Percentiles rank a stretch among this genome's conserved stretches.
Conservation (phyloP, 1,284 basidiomycete species). For the Cystobasidium slooffiae region DNA sequence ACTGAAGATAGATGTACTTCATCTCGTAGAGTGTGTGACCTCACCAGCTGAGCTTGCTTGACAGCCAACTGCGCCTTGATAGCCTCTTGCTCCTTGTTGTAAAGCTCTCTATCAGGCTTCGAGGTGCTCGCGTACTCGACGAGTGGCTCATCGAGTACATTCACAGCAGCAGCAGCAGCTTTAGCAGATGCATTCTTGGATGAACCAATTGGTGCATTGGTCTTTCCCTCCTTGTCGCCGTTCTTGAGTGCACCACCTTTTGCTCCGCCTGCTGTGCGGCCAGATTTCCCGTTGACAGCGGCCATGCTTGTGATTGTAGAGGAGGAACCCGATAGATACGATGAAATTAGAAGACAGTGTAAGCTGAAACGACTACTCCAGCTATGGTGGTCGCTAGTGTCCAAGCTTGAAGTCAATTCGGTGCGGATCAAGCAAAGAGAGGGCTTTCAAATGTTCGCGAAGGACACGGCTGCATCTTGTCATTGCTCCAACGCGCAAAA, state of each 20-base stretch:
- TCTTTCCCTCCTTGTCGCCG: not conserved
- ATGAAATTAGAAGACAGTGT: not conserved
- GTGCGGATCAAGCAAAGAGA: too few species aligned
- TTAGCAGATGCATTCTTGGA: conserved; percentile 20
- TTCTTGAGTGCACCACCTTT: conserved; percentile 16
- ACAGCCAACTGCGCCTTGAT: conserved; percentile 81
- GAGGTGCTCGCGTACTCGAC: conserved; percentile 44
- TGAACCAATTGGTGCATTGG: not conserved
- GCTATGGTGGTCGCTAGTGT: too few species aligned
- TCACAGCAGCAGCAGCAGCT: conserved; percentile 1
- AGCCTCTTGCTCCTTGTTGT: conserved; percentile 80
- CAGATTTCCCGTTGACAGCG: conserved; percentile 13
- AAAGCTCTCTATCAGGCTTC: conserved; percentile 78
- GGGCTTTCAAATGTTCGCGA: too few species aligned
- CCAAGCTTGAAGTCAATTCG: too few species aligned
- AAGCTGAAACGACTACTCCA: not conserved
- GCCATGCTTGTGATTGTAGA: not conserved
- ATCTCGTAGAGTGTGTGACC: conserved; percentile 55
- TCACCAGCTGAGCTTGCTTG: conserved; percentile 76
- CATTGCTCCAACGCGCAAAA: too few species aligned
- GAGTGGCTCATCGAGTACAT: conserved; percentile 21
- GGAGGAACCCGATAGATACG: not conserved
- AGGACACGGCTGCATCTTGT: too few species aligned
- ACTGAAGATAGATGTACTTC: not conserved
- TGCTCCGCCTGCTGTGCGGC: conserved; percentile 6